Evolutionary conservation across 345 rosid species (phyloP), one percentile per base, ranked within the genome.

Genomic region (Cardiospermum halicacabum): DNA sequence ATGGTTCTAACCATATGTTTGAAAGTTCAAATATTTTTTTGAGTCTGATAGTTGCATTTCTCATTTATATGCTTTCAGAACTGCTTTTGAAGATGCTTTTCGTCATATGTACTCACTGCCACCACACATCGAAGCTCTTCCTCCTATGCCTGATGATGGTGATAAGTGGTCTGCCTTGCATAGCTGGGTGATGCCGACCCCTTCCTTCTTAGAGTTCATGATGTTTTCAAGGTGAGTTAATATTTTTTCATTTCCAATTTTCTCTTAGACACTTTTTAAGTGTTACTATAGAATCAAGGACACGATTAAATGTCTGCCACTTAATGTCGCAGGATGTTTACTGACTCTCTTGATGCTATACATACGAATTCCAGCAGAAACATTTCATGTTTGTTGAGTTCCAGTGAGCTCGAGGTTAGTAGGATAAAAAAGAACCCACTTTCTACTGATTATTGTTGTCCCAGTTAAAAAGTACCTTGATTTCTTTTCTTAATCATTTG

Each of bases 181-280:
- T 73, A 78, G 95, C 66, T 94, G 99, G 99, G 95, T 87, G 75
- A 91, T 94, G 97, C 99, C 95, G 65, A 94, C 99, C 48, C 83
- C 96, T 64, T 91, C 96, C 60, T 91, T 91, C 75, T 78, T 94
- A 55, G 97, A 94, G 78, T 94, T 87, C 70, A 62, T 87, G 49
- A 91, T 87, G 96, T 94, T 94, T 75, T 81, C 99, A 54, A 71
- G 96, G 99, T 85, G 80, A 74, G 58, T 49, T 22, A 51, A 26
- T 39, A 59, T 18, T 65, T 30, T 42, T 59, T 68, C 30, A 28
- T 55, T 21, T 62, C 19, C 48, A 56, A 27, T 56, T 53, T 42
- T 30, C 30, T 25, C 49, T 50, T 15, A 63, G 22, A 9, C 11
- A 11, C n/a, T 37, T 47, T 7, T 58, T 16, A 22, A 26, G 27